These are phyloP conservation scores for Leishmania major DNA, from an alignment of 208 protist genomes.

Conservation along the genomic window DNA sequence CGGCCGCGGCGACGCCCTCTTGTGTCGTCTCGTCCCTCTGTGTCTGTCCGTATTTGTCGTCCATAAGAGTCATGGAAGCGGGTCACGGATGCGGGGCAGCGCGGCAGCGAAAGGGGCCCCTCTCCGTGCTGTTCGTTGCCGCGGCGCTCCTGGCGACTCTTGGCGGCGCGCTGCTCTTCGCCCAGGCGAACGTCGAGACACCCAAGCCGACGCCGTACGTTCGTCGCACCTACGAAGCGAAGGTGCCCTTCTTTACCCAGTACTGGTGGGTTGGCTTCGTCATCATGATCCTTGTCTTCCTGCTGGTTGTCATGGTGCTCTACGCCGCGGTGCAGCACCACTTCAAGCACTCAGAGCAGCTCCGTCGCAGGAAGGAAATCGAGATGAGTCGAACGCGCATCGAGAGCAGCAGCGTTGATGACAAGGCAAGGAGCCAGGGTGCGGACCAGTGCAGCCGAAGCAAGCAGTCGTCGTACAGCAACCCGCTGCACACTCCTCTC, in stretches of 20 bases:
- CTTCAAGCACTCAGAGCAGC: constrained; percentile 43
- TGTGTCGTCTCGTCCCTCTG: background rate
- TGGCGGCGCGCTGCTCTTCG: background rate
- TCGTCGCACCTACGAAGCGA: constrained; percentile 28
- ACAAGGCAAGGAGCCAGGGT: constrained; percentile 1
- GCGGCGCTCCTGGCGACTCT: background rate
- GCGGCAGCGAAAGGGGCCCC: background rate
- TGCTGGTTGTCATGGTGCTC: constrained; percentile 33
- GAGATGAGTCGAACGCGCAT: constrained; percentile 4
- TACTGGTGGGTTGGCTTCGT: constrained; percentile 57
- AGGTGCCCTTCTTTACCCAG: constrained; percentile 31
- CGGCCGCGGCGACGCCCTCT: background rate
- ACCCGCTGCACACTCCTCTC: constrained; percentile 16
- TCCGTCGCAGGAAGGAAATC: constrained; percentile 38
- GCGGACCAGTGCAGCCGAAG: background rate
- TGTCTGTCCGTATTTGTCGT: background rate
- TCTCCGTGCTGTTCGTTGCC: background rate
- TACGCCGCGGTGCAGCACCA: constrained; percentile 36
- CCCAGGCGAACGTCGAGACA: background rate
- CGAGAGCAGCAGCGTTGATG: constrained; percentile 1
- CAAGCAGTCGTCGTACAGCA: background rate
- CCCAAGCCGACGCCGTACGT: constrained; percentile 28
- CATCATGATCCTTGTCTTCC: constrained; percentile 36
- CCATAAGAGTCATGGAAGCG: background rate
- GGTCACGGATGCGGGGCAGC: too few relatives aligned